These are phyloP conservation scores for Quercus ilex DNA, from an alignment of 306 rosid genomes.

Conservation along the genomic window DNA sequence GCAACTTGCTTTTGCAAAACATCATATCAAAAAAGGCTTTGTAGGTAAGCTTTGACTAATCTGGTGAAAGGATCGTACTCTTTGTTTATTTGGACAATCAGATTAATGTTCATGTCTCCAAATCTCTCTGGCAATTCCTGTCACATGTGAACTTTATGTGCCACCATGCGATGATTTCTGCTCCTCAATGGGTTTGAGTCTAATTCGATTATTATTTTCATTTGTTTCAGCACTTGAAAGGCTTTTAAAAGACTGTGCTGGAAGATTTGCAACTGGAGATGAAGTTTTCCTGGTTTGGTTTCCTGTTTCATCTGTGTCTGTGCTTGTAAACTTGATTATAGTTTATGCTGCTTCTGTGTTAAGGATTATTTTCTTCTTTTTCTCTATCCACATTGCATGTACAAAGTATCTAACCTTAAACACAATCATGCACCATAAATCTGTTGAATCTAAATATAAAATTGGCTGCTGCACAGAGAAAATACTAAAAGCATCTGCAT, in stretches of 20 bases:
- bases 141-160: background rate
- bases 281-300: slow-evolving; percentile 44
- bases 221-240: slow-evolving; percentile 54
- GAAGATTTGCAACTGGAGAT: slow-evolving; percentile 61
- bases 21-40: slow-evolving; percentile 59
- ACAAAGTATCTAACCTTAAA: background rate
- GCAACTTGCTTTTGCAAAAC: slow-evolving; percentile 46
- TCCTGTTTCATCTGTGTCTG: background rate
- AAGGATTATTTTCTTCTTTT: background rate
- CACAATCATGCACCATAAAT: background rate
- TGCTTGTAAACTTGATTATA: background rate
- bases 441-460: background rate
- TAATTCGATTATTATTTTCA: background rate
- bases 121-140: background rate
- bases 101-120: no score
- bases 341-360: background rate
- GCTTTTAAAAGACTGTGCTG: slow-evolving; percentile 42
- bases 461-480: background rate
- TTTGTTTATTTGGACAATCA: background rate
- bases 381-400: background rate
- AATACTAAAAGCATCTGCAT: background rate
- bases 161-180: background rate
- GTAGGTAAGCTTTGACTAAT: slow-evolving; percentile 44
- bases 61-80: background rate
- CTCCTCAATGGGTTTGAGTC: background rate